phyloP scores from a whole-genome alignment of 768 basidiomycete species.

The Mycena latifolia region DNA sequence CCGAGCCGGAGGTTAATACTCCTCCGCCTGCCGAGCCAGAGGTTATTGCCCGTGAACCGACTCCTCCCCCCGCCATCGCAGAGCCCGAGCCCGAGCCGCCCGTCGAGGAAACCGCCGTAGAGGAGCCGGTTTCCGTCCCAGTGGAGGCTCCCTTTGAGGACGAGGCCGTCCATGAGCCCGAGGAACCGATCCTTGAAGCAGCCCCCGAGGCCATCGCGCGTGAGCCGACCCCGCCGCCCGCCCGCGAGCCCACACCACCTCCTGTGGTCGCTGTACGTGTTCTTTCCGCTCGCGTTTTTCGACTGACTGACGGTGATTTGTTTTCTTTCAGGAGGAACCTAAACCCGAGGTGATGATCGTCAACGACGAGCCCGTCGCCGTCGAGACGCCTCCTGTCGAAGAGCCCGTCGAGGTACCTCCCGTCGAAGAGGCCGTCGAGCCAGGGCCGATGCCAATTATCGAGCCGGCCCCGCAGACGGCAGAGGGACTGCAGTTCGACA shows the following conservation, averaged over 20 bases:
- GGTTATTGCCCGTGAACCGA: too few species aligned
- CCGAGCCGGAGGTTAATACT: too few species aligned
- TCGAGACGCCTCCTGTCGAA: conserved; percentile 2
- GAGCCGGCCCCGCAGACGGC: conserved; percentile 7
- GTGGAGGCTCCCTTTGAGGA: too few species aligned
- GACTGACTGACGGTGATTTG: not conserved
- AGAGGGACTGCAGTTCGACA: conserved; percentile 31
- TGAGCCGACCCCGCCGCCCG: not conserved
- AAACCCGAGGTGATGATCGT: conserved; percentile 20
- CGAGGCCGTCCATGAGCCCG: too few species aligned
- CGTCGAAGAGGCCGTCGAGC: conserved; percentile 1
- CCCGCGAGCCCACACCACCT: not conserved
- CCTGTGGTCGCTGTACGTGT: not conserved
- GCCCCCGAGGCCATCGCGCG: not conserved
- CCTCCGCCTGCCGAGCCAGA: too few species aligned
- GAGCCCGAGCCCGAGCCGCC: too few species aligned
- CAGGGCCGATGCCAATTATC: conserved; percentile 17
- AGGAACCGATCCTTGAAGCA: too few species aligned
- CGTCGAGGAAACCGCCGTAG: too few species aligned
- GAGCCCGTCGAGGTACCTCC: conserved; percentile 1
- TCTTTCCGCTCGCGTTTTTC: not conserved
- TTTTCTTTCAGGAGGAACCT: conserved; percentile 2
- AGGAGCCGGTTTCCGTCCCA: too few species aligned
- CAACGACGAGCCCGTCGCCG: conserved; percentile 19
- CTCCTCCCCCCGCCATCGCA: too few species aligned